Percentiles rank a stretch among this genome's conserved stretches.
These are phyloP conservation scores for Celoporthe dispersa DNA, from an alignment of 2,329 filamentous ascomycete genomes.

Conservation along the genomic window DNA sequence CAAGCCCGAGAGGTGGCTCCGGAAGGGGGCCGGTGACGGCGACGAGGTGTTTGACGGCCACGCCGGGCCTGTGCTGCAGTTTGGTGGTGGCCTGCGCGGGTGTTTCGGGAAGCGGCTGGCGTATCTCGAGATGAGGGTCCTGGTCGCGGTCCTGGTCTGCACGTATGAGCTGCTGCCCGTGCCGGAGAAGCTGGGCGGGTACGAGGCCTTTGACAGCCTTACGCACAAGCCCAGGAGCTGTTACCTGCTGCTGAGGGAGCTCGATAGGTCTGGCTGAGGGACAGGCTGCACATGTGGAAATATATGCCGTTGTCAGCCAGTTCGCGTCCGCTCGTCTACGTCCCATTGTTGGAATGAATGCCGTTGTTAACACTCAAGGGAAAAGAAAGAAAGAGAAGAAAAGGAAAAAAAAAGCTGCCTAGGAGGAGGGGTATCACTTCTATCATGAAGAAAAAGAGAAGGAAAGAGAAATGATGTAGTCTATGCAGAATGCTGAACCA, in stretches of 20 bases:
- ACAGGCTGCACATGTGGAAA: too few relatives aligned
- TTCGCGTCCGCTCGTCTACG: too few relatives aligned
- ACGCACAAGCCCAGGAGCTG: conserved; percentile 24
- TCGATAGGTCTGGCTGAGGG: not conserved
- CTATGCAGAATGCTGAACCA: conserved; percentile 2
- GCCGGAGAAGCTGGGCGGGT: conserved; percentile 28
- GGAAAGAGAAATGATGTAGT: conserved; percentile 6
- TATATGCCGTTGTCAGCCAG: too few relatives aligned
- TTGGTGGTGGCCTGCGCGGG: conserved; percentile 34
- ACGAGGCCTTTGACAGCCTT: conserved; percentile 21
- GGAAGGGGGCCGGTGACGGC: not conserved
- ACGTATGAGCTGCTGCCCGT: conserved; percentile 37
- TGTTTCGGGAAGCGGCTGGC: conserved; percentile 39
- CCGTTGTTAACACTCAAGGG: too few relatives aligned
- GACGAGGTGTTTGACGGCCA: conserved; percentile 32
- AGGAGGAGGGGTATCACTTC: conserved; percentile 16
- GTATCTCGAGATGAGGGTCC: conserved; percentile 37
- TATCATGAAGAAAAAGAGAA: not conserved
- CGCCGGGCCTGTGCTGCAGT: conserved; percentile 35
- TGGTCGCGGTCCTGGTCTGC: conserved; percentile 36
- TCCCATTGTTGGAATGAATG: too few relatives aligned
- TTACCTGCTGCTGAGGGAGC: conserved; percentile 19
- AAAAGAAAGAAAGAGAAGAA: too few relatives aligned
- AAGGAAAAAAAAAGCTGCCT: not conserved
- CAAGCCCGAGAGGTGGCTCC: conserved; percentile 25